Conservation (phyloP, 305 asterid genomes). For the Withania somnifera region DNA sequence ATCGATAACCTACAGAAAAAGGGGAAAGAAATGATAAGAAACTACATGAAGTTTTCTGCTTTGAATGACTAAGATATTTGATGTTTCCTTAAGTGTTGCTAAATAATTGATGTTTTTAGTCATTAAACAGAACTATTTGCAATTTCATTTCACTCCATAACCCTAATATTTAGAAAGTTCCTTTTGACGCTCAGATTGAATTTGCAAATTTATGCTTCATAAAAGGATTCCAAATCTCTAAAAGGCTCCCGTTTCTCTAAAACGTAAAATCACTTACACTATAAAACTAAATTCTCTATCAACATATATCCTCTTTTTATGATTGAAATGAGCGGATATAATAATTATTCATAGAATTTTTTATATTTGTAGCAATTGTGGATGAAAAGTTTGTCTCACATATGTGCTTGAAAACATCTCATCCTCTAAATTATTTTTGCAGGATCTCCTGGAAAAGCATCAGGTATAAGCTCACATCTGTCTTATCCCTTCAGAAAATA, state of each 20-base stretch:
- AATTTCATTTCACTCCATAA: neutral
- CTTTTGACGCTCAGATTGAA: neutral
- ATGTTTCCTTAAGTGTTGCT: neutral
- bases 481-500: neutral
- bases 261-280: neutral
- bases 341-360: neutral
- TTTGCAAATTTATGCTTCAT: neutral
- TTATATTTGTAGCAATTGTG: neutral
- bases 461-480: conserved; percentile 5
- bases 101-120: neutral
- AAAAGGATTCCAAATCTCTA: neutral
- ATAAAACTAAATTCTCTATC: neutral
- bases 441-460: conserved; percentile 32
- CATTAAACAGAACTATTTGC: neutral
- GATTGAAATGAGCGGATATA: neutral
- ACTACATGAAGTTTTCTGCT: neutral
- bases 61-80: neutral
- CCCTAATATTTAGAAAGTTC: neutral
- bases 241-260: neutral
- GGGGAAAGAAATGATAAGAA: neutral
- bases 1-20: neutral
- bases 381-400: neutral
- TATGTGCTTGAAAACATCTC: conserved; percentile 10
- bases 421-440: conserved; percentile 16
- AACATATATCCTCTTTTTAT: neutral